phyloP scores from a whole-genome alignment of 1,284 basidiomycete genomes.

The Takashimella tepidaria region DNA sequence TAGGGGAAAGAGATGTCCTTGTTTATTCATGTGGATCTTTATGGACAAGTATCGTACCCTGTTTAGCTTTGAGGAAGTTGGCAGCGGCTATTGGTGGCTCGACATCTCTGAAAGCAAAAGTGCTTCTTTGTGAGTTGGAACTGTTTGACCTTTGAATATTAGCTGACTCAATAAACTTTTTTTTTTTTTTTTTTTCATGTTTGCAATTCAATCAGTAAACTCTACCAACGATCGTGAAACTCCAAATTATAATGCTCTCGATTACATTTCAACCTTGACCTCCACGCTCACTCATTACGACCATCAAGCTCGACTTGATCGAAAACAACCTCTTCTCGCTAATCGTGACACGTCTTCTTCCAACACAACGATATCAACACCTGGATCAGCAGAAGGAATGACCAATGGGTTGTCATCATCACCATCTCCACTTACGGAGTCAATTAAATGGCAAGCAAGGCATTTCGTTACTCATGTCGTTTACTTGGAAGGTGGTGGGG shows the following conservation, averaged over 20 bases:
- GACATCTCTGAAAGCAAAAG: slow-evolving; percentile 65
- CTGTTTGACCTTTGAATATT: too few relatives aligned
- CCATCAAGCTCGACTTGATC: slow-evolving; percentile 51
- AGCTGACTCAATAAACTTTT: neutral
- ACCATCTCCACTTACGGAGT: too few relatives aligned
- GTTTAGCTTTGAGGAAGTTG: slow-evolving; percentile 77
- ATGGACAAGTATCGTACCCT: slow-evolving; percentile 92
- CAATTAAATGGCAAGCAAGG: slow-evolving; percentile 26
- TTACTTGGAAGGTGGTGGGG: slow-evolving; percentile 60
- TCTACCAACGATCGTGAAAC: slow-evolving; percentile 87
- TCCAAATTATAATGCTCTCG: slow-evolving; percentile 70
- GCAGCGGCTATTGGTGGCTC: slow-evolving; percentile 74
- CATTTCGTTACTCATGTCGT: slow-evolving; percentile 70
- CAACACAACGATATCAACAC: too few relatives aligned
- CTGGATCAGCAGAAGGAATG: too few relatives aligned
- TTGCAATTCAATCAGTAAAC: slow-evolving; percentile 60
- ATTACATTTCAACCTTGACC: slow-evolving; percentile 77
- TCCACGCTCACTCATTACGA: slow-evolving; percentile 61
- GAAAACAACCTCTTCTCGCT: too few relatives aligned
- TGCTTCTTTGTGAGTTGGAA: slow-evolving; percentile 67
- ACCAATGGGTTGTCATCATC: too few relatives aligned
- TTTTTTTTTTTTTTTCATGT: neutral
- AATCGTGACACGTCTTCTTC: too few relatives aligned
- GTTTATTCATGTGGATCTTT: slow-evolving; percentile 89
- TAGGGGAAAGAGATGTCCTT: slow-evolving; percentile 63